A percentile compares a stretch with the other conserved stretches of the same genome.
Conservation (phyloP, 805 yeast genomes). For the Grigorovia transvaalensis region DNA sequence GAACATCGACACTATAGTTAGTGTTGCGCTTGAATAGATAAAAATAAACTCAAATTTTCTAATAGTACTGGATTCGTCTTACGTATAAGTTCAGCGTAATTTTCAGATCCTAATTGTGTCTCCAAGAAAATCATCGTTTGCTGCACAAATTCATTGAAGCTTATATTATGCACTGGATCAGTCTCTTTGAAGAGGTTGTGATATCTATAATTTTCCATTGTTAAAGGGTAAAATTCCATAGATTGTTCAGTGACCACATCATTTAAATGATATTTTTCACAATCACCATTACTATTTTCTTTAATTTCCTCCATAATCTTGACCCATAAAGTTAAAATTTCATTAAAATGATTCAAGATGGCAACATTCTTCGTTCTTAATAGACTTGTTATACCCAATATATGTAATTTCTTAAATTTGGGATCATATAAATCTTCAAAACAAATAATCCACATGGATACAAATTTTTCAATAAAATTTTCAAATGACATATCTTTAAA, state of each 20-base stretch:
- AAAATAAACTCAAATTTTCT: constrained; percentile 22
- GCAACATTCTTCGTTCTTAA: constrained; percentile 30
- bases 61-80: constrained; percentile 14
- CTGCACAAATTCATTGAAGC: constrained; percentile 37
- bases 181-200: constrained; percentile 27
- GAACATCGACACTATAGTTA: not conserved
- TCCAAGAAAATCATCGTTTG: constrained; percentile 22
- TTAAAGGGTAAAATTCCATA: constrained; percentile 17
- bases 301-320: constrained; percentile 63
- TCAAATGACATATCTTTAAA: constrained; percentile 20
- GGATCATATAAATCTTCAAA: constrained; percentile 59
- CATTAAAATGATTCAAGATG: constrained; percentile 23
- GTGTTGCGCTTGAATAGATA: constrained; percentile 6
- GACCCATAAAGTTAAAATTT: constrained; percentile 35
- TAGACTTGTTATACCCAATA: constrained; percentile 50
- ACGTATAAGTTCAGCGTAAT: constrained; percentile 16
- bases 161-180: constrained; percentile 48
- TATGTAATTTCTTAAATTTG: constrained; percentile 56
- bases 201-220: constrained; percentile 36
- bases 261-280: constrained; percentile 40
- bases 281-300: constrained; percentile 50
- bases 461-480: constrained; percentile 21
- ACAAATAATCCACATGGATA: constrained; percentile 35
- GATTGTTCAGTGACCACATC: constrained; percentile 30
- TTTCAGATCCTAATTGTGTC: constrained; percentile 16